Conservation (phyloP, 2,329 filamentous ascomycete genomes). For the Cladophialophora carrionii region DNA sequence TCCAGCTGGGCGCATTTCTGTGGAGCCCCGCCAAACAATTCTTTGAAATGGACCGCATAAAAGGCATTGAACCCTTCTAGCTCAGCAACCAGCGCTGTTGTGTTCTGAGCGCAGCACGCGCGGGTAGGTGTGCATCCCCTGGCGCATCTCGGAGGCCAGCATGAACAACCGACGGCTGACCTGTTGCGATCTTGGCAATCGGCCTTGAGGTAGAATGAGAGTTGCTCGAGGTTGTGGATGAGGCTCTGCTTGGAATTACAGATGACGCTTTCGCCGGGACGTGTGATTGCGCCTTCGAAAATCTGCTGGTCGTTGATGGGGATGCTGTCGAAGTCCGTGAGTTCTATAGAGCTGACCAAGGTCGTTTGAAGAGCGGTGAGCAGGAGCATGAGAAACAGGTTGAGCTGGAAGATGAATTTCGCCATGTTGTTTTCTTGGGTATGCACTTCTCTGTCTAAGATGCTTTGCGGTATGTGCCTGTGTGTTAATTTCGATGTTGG, state of each 20-base stretch:
- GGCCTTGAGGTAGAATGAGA: conserved; percentile 8
- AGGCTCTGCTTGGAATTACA: not conserved
- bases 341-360: not conserved
- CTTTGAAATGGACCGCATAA: conserved; percentile 3
- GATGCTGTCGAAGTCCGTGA: not conserved
- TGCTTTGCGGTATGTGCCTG: not conserved
- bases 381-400: not conserved
- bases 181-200: not conserved
- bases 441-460: not conserved
- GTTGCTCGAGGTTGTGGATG: conserved; percentile 9
- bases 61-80: conserved; percentile 5
- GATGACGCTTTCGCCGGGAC: conserved; percentile 4
- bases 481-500: not conserved
- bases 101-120: conserved; percentile 5
- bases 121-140: not conserved
- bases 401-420: conserved; percentile 2
- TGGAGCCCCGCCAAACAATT: conserved; percentile 1
- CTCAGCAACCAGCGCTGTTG: not conserved
- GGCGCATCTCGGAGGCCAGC: conserved; percentile 3
- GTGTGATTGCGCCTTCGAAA: not conserved
- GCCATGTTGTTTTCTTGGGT: not conserved
- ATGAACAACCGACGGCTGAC: conserved; percentile 4
- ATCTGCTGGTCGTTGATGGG: conserved; percentile 2
- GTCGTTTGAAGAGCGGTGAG: not conserved
- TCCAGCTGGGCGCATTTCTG: not conserved